phyloP scores from a whole-genome alignment of 75 land plant species.

The Cupressus sempervirens region DNA sequence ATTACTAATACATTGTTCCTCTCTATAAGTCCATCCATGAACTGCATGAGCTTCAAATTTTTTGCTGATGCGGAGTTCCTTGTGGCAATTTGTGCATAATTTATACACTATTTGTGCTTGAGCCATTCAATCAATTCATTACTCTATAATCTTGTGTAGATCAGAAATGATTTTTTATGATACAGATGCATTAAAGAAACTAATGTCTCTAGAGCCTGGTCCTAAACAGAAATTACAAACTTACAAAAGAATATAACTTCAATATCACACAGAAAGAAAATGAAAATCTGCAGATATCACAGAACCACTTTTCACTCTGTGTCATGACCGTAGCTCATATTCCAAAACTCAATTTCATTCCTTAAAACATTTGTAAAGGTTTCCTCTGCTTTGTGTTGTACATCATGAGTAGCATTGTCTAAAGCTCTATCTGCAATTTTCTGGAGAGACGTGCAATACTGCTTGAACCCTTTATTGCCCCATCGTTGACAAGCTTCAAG shows the following conservation, averaged over 20 bases:
- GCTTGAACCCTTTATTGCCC: constrained; percentile 71
- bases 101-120: not conserved
- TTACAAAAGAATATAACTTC: not conserved
- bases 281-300: not conserved
- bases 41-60: not conserved
- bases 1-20: not conserved
- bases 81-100: not conserved
- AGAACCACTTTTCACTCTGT: not conserved
- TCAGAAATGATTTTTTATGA: not conserved
- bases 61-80: not conserved
- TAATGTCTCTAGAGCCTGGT: not conserved
- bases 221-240: not conserved
- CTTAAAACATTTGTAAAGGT: constrained; percentile 39
- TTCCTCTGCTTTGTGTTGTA: constrained; percentile 44
- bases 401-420: constrained; percentile 37
- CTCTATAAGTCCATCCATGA: not conserved
- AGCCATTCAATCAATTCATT: not conserved
- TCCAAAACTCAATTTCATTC: constrained; percentile 75
- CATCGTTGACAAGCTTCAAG: constrained; percentile 74
- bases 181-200: not conserved
- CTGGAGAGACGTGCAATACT: constrained; percentile 52
- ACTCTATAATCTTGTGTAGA: not conserved
- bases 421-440: constrained; percentile 61
- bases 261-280: not conserved
- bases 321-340: constrained; percentile 50